phyloP scores from a whole-genome alignment of 352 stramenopile species.

The Globisporangium carolinianum region DNA sequence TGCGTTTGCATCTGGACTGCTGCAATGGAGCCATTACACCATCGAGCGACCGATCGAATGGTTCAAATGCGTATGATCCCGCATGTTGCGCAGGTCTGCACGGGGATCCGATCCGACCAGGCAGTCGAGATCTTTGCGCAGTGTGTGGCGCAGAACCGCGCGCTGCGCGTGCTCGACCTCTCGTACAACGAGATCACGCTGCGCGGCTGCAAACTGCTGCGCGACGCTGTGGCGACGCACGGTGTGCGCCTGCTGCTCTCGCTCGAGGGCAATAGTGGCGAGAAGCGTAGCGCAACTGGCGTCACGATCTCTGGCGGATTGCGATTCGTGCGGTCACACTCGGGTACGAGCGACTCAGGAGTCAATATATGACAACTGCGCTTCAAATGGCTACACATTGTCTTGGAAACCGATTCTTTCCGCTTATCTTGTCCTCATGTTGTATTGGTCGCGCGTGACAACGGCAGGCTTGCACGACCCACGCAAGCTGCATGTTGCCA shows the following conservation, averaged over 20 bases:
- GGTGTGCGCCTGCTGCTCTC: constrained; percentile 16
- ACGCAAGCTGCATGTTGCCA: too few relatives aligned
- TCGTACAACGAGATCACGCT: constrained; percentile 79
- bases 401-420: too few relatives aligned
- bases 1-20: constrained; percentile 14
- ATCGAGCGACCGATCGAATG: too few relatives aligned
- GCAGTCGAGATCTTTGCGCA: constrained; percentile 42
- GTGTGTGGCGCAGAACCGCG: constrained; percentile 30
- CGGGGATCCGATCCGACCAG: constrained; percentile 55
- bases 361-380: too few relatives aligned
- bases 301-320: constrained; percentile 29
- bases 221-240: constrained; percentile 28
- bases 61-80: too few relatives aligned
- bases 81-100: constrained; percentile 30
- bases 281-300: constrained; percentile 22
- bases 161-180: constrained; percentile 46
- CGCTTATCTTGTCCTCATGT: too few relatives aligned
- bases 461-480: too few relatives aligned
- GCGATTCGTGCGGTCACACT: constrained; percentile 2
- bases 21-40: too few relatives aligned
- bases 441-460: too few relatives aligned
- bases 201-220: constrained; percentile 61
- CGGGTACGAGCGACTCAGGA: too few relatives aligned
- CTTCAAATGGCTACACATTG: too few relatives aligned
- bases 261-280: constrained; percentile 40